Percentiles rank a stretch among this genome's conserved stretches.
Conservation (phyloP, 164 flowering plant genomes). For the Cinnamomum micranthum region DNA sequence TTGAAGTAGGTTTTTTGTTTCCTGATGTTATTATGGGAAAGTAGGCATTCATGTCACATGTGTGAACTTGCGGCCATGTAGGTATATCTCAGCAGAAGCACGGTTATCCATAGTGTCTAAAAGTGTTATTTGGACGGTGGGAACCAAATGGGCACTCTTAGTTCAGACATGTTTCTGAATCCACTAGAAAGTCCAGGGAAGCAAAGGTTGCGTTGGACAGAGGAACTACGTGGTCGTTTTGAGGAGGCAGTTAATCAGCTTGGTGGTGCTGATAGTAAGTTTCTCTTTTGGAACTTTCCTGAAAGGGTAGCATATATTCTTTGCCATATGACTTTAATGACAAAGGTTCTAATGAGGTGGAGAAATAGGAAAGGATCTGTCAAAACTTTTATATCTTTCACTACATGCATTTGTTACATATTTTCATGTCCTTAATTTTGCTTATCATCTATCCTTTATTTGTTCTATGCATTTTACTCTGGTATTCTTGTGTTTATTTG, state of each 20-base stretch:
- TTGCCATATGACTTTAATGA: no score
- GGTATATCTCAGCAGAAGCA: not conserved
- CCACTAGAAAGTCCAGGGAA: conserved; percentile 32
- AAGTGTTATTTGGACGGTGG: not conserved
- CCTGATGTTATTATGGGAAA: not conserved
- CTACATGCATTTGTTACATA: no score
- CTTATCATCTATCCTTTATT: no score
- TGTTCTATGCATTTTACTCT: no score
- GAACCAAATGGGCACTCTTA: not conserved
- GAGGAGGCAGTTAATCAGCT: conserved; percentile 62
- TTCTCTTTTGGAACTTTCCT: not conserved
- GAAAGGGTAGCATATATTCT: no score
- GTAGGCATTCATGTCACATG: conserved; percentile 2
- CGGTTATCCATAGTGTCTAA: not conserved
- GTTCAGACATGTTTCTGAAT: conserved; percentile 29
- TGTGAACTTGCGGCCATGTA: not conserved
- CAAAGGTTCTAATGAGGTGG: no score
- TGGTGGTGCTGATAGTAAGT: conserved; percentile 80
- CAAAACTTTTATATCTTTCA: no score
- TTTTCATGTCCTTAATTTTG: no score
- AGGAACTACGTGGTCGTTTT: conserved; percentile 56
- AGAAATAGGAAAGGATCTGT: no score
- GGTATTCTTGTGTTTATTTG: no score
- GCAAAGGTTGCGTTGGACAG: conserved; percentile 65
- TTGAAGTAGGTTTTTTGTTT: not conserved